Percentiles rank a stretch among this genome's conserved stretches.
These are phyloP conservation scores for Gyrodon lividus DNA, from an alignment of 768 basidiomycete species.

Conservation along the genomic window DNA sequence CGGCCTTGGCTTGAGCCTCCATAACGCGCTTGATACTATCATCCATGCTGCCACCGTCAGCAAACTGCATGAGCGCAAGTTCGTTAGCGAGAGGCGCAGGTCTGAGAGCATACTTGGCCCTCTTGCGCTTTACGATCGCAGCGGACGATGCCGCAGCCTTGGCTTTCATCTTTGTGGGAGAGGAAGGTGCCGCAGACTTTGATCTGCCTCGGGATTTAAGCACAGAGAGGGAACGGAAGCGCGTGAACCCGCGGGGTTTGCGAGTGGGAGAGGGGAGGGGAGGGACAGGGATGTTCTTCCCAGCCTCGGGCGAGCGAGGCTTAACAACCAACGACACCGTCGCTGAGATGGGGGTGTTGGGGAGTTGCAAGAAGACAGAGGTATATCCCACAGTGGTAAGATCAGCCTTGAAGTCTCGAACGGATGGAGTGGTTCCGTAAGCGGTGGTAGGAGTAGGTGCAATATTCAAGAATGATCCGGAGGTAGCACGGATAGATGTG, in stretches of 20 bases:
- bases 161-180: conserved; percentile 24
- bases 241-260: conserved; percentile 37
- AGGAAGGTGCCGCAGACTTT: conserved; percentile 32
- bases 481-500: conserved; percentile 37
- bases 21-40: conserved; percentile 53
- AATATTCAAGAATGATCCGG: conserved; percentile 49
- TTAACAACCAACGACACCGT: conserved; percentile 10
- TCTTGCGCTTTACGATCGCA: conserved; percentile 48
- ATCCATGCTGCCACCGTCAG: conserved; percentile 61
- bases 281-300: conserved; percentile 19
- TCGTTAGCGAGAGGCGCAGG: conserved; percentile 59
- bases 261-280: conserved; percentile 8
- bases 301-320: conserved; percentile 1
- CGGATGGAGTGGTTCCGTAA: conserved; percentile 37
- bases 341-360: conserved; percentile 43
- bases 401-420: conserved; percentile 49
- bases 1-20: conserved; percentile 52
- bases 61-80: conserved; percentile 67
- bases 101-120: conserved; percentile 46
- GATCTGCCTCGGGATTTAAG: conserved; percentile 41
- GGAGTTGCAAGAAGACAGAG: conserved; percentile 60
- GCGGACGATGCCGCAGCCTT: conserved; percentile 20
- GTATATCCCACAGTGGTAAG: conserved; percentile 65
- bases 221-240: conserved; percentile 52
- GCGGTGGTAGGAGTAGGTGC: conserved; percentile 40